These are phyloP conservation scores for Lagenidium sp. DNA, from an alignment of 352 stramenopile species.

Conservation along the genomic window DNA sequence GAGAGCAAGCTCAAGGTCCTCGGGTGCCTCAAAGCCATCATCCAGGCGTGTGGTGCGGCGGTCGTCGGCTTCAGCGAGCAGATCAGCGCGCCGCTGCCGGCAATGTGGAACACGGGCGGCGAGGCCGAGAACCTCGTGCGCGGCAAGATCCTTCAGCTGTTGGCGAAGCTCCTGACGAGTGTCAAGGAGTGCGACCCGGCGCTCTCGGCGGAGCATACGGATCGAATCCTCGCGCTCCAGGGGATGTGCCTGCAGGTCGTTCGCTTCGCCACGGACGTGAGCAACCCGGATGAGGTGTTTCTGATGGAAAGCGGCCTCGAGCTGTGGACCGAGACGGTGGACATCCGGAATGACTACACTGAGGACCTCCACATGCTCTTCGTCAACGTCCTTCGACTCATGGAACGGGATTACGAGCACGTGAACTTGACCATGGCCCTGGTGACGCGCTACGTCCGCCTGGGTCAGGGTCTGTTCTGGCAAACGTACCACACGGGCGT, in stretches of 20 bases:
- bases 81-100: slow-evolving; percentile 57
- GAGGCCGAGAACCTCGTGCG: slow-evolving; percentile 76
- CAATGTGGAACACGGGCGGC: slow-evolving; percentile 60
- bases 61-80: slow-evolving; percentile 45
- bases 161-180: slow-evolving; percentile 47
- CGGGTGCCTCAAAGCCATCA: slow-evolving; percentile 56
- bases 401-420: slow-evolving; percentile 78
- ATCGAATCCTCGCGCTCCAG: slow-evolving; percentile 30
- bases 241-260: slow-evolving; percentile 67
- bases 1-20: slow-evolving; percentile 81
- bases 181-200: slow-evolving; percentile 34
- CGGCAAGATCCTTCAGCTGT: slow-evolving; percentile 72
- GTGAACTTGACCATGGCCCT: slow-evolving; percentile 46
- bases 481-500: slow-evolving; percentile 43
- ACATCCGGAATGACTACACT: slow-evolving; percentile 40
- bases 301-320: slow-evolving; percentile 78
- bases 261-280: slow-evolving; percentile 58
- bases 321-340: slow-evolving; percentile 53
- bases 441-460: slow-evolving; percentile 49
- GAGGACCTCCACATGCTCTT: slow-evolving; percentile 66
- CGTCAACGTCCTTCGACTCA: slow-evolving; percentile 41
- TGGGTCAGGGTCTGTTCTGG: slow-evolving; percentile 59
- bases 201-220: background rate
- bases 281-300: slow-evolving; percentile 77
- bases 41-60: slow-evolving; percentile 44